Evolutionary conservation across 192 early-diverging fungal genomes (phyloP).

Genomic region (Backusella parvicylindrica): DNA sequence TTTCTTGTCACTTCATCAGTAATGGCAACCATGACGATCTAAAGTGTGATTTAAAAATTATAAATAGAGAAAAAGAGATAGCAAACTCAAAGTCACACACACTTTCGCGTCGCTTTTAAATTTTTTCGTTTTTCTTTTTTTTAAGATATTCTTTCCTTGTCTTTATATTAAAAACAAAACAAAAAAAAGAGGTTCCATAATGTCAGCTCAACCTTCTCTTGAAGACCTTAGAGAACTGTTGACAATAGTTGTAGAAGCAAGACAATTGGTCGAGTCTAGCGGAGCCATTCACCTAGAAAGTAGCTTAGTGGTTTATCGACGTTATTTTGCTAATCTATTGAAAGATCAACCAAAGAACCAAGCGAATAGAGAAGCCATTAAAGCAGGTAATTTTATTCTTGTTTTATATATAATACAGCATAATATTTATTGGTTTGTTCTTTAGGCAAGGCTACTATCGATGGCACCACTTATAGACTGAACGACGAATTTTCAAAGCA

Average conservation of each 20-base stretch:
- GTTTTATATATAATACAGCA: neutral
- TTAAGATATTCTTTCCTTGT: neutral
- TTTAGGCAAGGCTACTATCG: constrained; percentile 52
- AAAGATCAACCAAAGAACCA: neutral
- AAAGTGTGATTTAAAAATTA: neutral
- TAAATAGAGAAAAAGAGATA: neutral
- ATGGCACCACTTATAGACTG: constrained; percentile 55
- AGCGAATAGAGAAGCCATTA: neutral
- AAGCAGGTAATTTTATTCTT: neutral
- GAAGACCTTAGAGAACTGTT: neutral
- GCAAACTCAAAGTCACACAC: neutral
- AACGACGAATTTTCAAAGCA: constrained; percentile 66
- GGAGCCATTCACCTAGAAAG: neutral
- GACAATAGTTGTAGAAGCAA: neutral
- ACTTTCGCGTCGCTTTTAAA: neutral
- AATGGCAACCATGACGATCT: neutral
- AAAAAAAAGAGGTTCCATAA: neutral
- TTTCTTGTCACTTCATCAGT: neutral
- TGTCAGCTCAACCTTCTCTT: neutral
- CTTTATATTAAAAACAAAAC: neutral
- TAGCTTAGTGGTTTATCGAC: neutral
- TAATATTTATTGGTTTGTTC: neutral
- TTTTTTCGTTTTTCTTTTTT: neutral
- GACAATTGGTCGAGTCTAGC: neutral
- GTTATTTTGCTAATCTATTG: neutral